phyloP scores from a whole-genome alignment of 345 rosid species.

The Arabidopsis suecica region DNA sequence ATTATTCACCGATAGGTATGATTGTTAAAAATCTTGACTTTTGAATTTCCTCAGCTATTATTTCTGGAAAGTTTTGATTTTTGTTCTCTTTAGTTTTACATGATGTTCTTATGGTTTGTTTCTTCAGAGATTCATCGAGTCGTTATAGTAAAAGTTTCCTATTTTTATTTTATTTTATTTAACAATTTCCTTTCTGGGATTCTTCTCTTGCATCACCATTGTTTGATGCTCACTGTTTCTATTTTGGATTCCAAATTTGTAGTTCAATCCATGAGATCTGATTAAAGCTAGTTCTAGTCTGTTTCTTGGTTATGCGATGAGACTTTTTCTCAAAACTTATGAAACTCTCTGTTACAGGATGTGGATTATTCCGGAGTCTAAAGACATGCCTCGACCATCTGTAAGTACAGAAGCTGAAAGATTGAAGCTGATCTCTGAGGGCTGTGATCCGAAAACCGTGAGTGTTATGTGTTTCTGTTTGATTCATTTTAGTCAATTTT shows the following conservation, averaged over 20 bases:
- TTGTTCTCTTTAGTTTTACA: not conserved
- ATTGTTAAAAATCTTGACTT: not conserved
- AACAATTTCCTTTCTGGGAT: not conserved
- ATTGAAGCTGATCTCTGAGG: constrained; percentile 76
- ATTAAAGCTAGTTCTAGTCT: not conserved
- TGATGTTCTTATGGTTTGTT: not conserved
- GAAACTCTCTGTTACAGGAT: constrained; percentile 55
- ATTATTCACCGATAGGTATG: constrained; percentile 68
- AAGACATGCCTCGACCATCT: constrained; percentile 61
- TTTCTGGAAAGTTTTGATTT: not conserved
- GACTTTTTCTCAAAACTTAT: constrained; percentile 1
- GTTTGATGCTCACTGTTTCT: not conserved
- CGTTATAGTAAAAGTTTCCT: not conserved
- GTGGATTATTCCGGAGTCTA: constrained; percentile 74
- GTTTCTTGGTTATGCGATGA: not conserved
- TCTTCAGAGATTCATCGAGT: not conserved
- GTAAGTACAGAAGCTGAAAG: constrained; percentile 68
- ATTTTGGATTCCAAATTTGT: not conserved
- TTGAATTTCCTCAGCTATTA: not conserved
- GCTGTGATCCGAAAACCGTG: constrained; percentile 70
- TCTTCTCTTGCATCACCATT: not conserved
- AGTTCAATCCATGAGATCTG: not conserved
- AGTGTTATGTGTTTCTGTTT: constrained; percentile 39
- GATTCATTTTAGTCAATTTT: not conserved
- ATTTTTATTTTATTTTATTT: not conserved